phyloP scores from a whole-genome alignment of 2,329 filamentous ascomycete species.

The Trichothecium sympodiale region DNA sequence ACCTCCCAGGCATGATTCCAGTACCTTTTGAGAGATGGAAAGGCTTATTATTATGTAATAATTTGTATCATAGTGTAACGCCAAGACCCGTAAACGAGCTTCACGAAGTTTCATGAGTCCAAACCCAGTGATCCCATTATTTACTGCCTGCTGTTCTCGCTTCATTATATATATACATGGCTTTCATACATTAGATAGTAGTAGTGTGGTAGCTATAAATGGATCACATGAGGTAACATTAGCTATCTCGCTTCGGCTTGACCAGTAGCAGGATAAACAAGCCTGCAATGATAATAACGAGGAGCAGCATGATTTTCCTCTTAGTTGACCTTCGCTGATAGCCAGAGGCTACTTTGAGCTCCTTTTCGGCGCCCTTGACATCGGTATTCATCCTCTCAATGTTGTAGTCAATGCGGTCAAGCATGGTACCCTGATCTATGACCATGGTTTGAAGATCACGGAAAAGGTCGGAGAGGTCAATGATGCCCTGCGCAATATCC shows the following conservation, averaged over 20 bases:
- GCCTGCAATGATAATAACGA: conserved; percentile 73
- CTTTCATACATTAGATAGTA: conserved; percentile 15
- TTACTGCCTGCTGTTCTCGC: not conserved
- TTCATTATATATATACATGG: conserved; percentile 14
- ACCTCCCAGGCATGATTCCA: conserved; percentile 1
- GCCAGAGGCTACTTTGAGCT: conserved; percentile 75
- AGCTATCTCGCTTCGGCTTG: conserved; percentile 55
- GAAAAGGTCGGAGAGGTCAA: conserved; percentile 93
- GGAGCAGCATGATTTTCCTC: conserved; percentile 82
- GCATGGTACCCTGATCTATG: conserved; percentile 80
- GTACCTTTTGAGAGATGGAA: conserved; percentile 3
- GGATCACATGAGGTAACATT: conserved; percentile 2
- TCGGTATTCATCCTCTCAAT: conserved; percentile 91
- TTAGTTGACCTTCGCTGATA: conserved; percentile 87
- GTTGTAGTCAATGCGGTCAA: conserved; percentile 96
- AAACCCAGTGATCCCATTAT: too few species aligned
- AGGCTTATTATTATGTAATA: conserved; percentile 1
- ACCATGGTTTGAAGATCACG: conserved; percentile 94
- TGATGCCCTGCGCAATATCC: conserved; percentile 95
- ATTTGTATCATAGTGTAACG: not conserved
- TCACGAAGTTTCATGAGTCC: too few species aligned
- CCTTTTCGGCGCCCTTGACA: conserved; percentile 85
- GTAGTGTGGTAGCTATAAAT: not conserved
- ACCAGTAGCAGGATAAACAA: conserved; percentile 76
- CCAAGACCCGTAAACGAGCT: too few species aligned